A percentile compares a stretch with the other conserved stretches of the same genome.
phyloP scores from a whole-genome alignment of 139 green algal species.

The Spirogloea muscicola region DNA sequence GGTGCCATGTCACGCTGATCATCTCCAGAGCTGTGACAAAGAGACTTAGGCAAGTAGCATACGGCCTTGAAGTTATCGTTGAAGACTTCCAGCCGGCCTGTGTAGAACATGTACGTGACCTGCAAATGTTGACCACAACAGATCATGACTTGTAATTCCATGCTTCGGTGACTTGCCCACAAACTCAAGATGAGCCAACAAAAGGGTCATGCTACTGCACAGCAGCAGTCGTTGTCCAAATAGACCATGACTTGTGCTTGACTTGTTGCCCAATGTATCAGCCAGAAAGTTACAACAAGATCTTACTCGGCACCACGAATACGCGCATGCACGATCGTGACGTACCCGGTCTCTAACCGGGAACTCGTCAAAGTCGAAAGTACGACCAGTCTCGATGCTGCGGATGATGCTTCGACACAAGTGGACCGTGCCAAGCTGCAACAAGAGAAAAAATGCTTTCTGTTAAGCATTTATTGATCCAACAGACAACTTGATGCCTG shows the following conservation, averaged over 20 bases:
- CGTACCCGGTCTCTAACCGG: slow-evolving; percentile 18
- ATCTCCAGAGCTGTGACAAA: no score
- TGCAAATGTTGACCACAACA: not conserved
- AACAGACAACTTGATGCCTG: not conserved
- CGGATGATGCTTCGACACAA: slow-evolving; percentile 35
- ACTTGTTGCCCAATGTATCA: not conserved
- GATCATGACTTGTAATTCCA: not conserved
- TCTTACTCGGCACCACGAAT: not conserved
- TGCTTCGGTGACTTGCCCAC: not conserved
- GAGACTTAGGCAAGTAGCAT: not conserved
- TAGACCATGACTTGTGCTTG: not conserved
- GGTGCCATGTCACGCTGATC: no score
- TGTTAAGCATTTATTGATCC: not conserved
- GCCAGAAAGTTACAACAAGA: not conserved
- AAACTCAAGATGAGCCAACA: not conserved
- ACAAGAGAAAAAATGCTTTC: not conserved
- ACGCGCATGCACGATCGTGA: not conserved
- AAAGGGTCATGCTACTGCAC: not conserved
- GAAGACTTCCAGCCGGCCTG: slow-evolving; percentile 71
- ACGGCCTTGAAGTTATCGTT: slow-evolving; percentile 61
- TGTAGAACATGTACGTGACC: slow-evolving; percentile 62
- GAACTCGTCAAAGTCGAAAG: slow-evolving; percentile 24
- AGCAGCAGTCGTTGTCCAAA: not conserved
- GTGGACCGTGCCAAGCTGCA: slow-evolving; percentile 30
- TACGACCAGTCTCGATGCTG: slow-evolving; percentile 11